A percentile compares a stretch with the other conserved stretches of the same genome.
Evolutionary conservation across 192 early-diverging fungal genomes (phyloP).

Genomic region (Jimgerdemannia lactiflua): DNA sequence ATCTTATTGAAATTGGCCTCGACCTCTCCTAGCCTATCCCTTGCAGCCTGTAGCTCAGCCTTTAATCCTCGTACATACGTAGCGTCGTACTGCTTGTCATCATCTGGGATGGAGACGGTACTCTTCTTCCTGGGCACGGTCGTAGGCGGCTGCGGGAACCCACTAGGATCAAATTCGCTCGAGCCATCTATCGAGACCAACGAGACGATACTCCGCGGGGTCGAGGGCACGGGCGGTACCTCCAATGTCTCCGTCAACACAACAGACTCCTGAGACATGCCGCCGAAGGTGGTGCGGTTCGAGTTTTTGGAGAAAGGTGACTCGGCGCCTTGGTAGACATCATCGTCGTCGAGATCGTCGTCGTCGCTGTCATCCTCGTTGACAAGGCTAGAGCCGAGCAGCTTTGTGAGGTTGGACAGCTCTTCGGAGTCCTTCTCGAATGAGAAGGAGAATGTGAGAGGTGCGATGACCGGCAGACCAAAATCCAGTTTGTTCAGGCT

Average conservation of each 20-base stretch:
- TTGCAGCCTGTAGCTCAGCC: constrained; percentile 20
- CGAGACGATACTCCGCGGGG: neutral
- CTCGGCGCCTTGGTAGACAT: constrained; percentile 2
- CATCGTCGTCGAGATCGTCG: constrained; percentile 6
- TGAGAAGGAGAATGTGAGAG: constrained; percentile 9
- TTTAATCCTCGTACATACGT: constrained; percentile 8
- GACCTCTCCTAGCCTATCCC: constrained; percentile 16
- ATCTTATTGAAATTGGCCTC: constrained; percentile 30
- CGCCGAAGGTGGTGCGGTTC: constrained; percentile 15
- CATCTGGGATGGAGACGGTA: constrained; percentile 4
- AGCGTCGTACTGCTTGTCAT: neutral
- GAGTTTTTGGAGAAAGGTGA: neutral
- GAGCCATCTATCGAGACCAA: neutral
- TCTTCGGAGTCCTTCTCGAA: constrained; percentile 35
- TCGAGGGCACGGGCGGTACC: no score
- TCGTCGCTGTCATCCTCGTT: constrained; percentile 1
- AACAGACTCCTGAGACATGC: neutral
- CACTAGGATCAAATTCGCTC: constrained; percentile 9
- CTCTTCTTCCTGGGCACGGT: constrained; percentile 8
- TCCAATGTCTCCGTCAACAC: no score
- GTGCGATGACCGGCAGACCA: no score
- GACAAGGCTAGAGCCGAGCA: constrained; percentile 21
- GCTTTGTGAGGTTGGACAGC: constrained; percentile 27
- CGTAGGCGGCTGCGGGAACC: constrained; percentile 19
- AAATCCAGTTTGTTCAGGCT: no score